These are phyloP conservation scores for Tetraselmis chui DNA, from an alignment of 139 green algal genomes.

Conservation along the genomic window DNA sequence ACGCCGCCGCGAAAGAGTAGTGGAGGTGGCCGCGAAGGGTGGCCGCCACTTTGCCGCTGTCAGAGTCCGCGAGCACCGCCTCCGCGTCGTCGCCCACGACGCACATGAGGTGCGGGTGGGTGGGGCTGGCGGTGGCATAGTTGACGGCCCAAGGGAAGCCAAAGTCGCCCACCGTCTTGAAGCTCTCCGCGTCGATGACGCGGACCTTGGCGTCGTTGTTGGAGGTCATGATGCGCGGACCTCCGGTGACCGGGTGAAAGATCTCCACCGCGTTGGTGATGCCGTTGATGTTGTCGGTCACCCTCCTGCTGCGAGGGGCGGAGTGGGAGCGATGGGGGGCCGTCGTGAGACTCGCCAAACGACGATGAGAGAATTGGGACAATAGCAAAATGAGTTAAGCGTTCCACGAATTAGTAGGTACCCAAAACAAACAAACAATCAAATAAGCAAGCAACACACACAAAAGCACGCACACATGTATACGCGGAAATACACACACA, in stretches of 20 bases:
- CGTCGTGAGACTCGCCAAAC: too few species aligned
- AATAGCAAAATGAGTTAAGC: too few species aligned
- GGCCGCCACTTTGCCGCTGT: constrained; percentile 27
- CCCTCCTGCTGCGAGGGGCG: constrained; percentile 22
- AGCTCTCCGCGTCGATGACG: constrained; percentile 37
- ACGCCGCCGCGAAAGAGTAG: constrained; percentile 87
- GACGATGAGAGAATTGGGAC: too few species aligned
- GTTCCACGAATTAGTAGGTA: too few species aligned
- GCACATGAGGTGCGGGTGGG: constrained; percentile 22
- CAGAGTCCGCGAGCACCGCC: constrained; percentile 34
- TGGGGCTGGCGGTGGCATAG: constrained; percentile 48
- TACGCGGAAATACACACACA: too few species aligned
- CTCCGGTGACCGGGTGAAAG: constrained; percentile 1
- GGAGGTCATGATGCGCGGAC: constrained; percentile 46
- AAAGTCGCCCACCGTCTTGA: constrained; percentile 16
- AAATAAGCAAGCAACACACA: too few species aligned
- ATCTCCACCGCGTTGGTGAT: constrained; percentile 95
- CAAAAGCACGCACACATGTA: too few species aligned
- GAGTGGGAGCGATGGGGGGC: too few species aligned
- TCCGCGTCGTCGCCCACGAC: constrained; percentile 74
- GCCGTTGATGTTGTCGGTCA: constrained; percentile 65
- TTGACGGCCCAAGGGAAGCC: constrained; percentile 83
- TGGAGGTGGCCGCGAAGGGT: constrained; percentile 74
- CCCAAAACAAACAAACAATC: too few species aligned
- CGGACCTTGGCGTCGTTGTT: constrained; percentile 84